These are phyloP conservation scores for Aaosphaeria pasadenensis DNA, from an alignment of 2,329 filamentous ascomycete genomes.

Conservation along the genomic window DNA sequence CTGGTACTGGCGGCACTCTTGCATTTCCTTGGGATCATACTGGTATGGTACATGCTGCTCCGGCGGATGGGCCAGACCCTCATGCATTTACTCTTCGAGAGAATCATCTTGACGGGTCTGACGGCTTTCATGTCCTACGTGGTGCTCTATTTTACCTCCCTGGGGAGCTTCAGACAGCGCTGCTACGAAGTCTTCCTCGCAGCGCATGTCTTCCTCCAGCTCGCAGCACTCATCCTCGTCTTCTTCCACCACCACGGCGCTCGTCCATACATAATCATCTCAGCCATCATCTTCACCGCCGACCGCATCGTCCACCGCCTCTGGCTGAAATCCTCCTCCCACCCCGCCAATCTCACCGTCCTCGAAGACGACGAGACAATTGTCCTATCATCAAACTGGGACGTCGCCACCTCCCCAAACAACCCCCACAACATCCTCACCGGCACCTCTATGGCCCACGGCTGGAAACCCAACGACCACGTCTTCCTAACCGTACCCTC, in stretches of 20 bases:
- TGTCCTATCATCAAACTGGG: conserved; percentile 47
- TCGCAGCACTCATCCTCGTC: conserved; percentile 53
- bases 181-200: conserved; percentile 65
- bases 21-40: conserved; percentile 55
- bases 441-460: conserved; percentile 41
- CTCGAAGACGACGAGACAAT: conserved; percentile 58
- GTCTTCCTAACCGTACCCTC: conserved; percentile 60
- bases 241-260: conserved; percentile 58
- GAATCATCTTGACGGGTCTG: conserved; percentile 54
- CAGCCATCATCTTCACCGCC: conserved; percentile 55
- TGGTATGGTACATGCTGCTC: conserved; percentile 54
- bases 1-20: conserved; percentile 59
- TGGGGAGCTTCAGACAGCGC: conserved; percentile 57
- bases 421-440: conserved; percentile 8
- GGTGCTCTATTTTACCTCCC: conserved; percentile 59
- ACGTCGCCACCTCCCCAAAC: conserved; percentile 11
- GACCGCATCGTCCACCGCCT: conserved; percentile 59
- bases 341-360: conserved; percentile 51
- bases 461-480: conserved; percentile 63
- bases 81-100: conserved; percentile 49
- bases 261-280: conserved; percentile 52
- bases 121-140: conserved; percentile 58
- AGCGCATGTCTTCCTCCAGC: conserved; percentile 57
- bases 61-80: conserved; percentile 50
- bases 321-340: conserved; percentile 48